Base-by-base conservation (phyloP, 495 filamentous ascomycete genomes). In the Patellaria atrata region DNA sequence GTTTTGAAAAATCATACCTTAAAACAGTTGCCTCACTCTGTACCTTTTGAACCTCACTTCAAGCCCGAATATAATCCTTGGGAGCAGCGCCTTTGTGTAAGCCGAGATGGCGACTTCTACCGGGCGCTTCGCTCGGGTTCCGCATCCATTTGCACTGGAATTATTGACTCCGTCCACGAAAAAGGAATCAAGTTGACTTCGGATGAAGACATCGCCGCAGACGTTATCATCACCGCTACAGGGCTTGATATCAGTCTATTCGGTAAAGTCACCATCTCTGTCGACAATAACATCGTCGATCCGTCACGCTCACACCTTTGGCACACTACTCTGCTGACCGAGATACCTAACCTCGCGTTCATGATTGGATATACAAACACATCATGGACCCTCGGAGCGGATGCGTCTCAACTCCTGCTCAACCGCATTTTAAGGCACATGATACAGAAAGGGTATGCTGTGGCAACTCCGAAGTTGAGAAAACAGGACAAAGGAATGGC, bases 191-290 rank as follows among this genome's bases (percentile, higher is more conserved):
- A 53, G 12, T 64, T 82, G 14, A 65, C 64, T 0, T 45, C 30
- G 7, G 79, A 75, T 12, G 60, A 68, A 29, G 51, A 48, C 0
- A 47, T 85, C 3, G 60, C 71, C 1, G 70, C 75, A 0, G 78
- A 86, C 54, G 71, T 79, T 45, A 78, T 86, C 48, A 55, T 85
- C 40, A 79, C 77, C 0, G 79, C 80, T 0, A 89, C 81, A 0
- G 80, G 80, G 1, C 58, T 89, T 1, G 63, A 64, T 27, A 47
- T 82, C 26, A 55, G 56, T 13, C 50, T 80, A 6, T 65, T 67
- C 0, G 67, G 67, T 15, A 60, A 62, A 4, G 55, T 71, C 3
- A 33, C 43, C 0, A 33, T 78, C 10, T 47, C 47, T 3, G 68
- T 81, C 0, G 70, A 82, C 46, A 69, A 65, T n/a, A 48, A 69